Evolutionary conservation across 1,284 basidiomycete genomes (phyloP), one percentile per base, ranked within the genome.

Genomic region (Malassezia equina): DNA sequence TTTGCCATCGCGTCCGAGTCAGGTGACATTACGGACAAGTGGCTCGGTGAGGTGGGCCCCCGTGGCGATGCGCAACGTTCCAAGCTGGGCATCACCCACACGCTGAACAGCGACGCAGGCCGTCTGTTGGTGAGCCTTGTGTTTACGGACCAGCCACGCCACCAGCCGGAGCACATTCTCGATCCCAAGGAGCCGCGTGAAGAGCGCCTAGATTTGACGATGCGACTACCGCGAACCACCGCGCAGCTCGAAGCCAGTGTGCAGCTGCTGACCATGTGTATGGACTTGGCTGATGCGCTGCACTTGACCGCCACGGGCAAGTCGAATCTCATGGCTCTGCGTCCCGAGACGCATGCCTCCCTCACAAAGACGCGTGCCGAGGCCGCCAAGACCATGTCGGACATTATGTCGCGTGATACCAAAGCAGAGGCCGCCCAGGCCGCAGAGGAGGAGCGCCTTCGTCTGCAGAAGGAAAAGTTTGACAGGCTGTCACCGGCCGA

Each of bases 1-100:
- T 69, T 65, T 58, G 68, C 65, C 31, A 56, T 72, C 44, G 69
- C 71, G 52, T 63, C 60, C 58, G 71, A 74, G 52, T 49, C 59
- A 1, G 52, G 60, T 19, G 64, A 74, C 19, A 52, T 68, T 46
- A 73, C 70, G 23, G 71, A 74, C 55, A 49, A 42, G 34, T 62
- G 63, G 52, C 63, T 74, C 28, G 70, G 70, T 58, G 71, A 70
- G 43, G 45, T 57, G 9, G 69, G 68, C 9, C 51, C 59, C 33
- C 64, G 61, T 46, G 71, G 71, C 29, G 56, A 65, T n/a, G 56
- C 51, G n/a, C 66, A 68, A 34, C 58, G 69, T 19, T 13, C 59
- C 31, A 57, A 58, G 36, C 45, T 71, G 21, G 71, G 69, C 19
- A 46, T 74, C 6, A 60, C 62, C 21, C 59, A 64, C 19, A 46